Base-by-base conservation (phyloP, 2,329 filamentous ascomycete species). In the Macrophomina phaseolina region DNA sequence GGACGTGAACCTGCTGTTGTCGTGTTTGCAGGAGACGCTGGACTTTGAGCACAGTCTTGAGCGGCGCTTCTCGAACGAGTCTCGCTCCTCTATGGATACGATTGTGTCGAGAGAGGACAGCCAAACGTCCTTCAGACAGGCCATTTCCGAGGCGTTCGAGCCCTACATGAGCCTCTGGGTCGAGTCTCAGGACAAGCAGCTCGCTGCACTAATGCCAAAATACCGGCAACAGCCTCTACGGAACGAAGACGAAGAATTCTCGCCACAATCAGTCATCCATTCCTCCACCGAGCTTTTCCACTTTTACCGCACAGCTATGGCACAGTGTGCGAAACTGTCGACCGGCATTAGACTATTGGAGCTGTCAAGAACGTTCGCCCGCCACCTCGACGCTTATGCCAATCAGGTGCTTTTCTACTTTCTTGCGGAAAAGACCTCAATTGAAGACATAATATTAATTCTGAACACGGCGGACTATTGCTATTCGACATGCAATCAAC, bases 391-490 rank as follows among this genome's bases (percentile, higher is more conserved):
- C 76, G 91, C 95, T 73, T 99, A 99, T 76, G 92, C 94, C 0
- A 94, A 98, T 75, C 92, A 97, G 72, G 93, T 99, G 2, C 84
- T 99, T 6, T 85, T 97, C 16, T 86, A 90, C 70, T 90, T 91
- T 68, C 82, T 90, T 18, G 86, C 85, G 36, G 87, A 91, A 79
- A 74, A 88, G 77, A 70, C 84, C 71, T 86, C 86, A 0, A 80
- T 95, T 2, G 89, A 97, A 73, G 91, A 97, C 69, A 87, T 91
- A 3, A 86, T 97, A 14, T 82, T 97, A 3, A 93, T 98, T 1
- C 84, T 99, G 56, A 99, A 99, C 76, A 98, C 95, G 1, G 94
- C 95, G 0, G 95, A 99, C 75, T 99, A 98, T 78, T 99, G 95
- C 87, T 94, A 97, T 75, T 89, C 88, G 32, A 98, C 97, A 36